phyloP scores from a whole-genome alignment of 805 yeast species.

The Wickerhamiella vanderwaltii region DNA sequence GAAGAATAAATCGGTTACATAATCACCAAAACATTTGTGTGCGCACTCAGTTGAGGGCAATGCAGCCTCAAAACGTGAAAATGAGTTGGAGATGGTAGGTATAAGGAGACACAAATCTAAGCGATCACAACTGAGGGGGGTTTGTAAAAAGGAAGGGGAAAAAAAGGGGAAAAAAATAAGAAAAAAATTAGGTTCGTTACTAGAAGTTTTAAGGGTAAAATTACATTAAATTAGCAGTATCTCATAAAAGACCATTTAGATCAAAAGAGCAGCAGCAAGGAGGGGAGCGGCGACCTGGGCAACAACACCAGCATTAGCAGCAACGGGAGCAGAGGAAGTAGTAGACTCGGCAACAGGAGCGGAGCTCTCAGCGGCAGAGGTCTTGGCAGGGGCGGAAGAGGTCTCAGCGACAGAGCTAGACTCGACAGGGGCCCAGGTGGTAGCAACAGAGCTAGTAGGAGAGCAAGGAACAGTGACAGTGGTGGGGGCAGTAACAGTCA shows the following conservation, averaged over 20 bases:
- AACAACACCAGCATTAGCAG: slow-evolving; percentile 9
- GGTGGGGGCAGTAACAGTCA: slow-evolving; percentile 58
- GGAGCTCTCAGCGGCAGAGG: slow-evolving; percentile 4
- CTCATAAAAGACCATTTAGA: neutral
- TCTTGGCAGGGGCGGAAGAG: slow-evolving; percentile 9
- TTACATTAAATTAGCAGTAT: too few relatives aligned
- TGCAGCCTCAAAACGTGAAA: too few relatives aligned
- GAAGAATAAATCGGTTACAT: neutral
- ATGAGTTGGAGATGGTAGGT: too few relatives aligned
- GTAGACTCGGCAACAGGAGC: slow-evolving; percentile 10
- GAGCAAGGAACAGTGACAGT: slow-evolving; percentile 76
- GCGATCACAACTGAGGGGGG: too few relatives aligned
- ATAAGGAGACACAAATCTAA: too few relatives aligned
- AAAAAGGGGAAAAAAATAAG: too few relatives aligned
- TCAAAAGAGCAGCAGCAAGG: slow-evolving; percentile 10
- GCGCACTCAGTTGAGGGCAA: too few relatives aligned
- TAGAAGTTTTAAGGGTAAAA: too few relatives aligned
- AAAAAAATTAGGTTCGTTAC: too few relatives aligned
- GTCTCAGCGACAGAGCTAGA: slow-evolving; percentile 2
- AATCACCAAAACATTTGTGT: too few relatives aligned
- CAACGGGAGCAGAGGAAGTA: neutral
- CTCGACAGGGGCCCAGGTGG: slow-evolving; percentile 10
- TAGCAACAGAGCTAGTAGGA: slow-evolving; percentile 16
- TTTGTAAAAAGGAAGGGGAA: too few relatives aligned
- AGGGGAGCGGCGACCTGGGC: slow-evolving; percentile 10